Conservation (phyloP, 108 stramenopile genomes). For the Stephanodiscus minutulus region DNA sequence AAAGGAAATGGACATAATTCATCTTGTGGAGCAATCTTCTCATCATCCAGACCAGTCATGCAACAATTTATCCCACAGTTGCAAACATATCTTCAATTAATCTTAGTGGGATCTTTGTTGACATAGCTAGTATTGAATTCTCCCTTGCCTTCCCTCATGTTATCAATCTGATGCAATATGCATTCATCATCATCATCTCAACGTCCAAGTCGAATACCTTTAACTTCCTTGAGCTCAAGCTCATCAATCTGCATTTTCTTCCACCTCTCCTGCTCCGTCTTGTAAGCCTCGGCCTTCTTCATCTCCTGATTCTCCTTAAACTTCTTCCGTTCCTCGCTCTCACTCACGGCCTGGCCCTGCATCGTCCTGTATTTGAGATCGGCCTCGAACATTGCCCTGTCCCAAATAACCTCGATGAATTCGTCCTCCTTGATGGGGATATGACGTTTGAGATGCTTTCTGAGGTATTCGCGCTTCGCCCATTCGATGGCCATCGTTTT, state of each 20-base stretch:
- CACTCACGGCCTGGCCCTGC: conserved; percentile 35
- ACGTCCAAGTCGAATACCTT: not conserved
- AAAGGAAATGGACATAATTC: too few relatives aligned
- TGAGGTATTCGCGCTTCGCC: conserved; percentile 79
- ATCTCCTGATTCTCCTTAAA: conserved; percentile 55
- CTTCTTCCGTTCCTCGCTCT: conserved; percentile 46
- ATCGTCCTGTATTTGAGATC: conserved; percentile 65
- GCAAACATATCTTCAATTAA: too few relatives aligned
- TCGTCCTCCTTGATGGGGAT: conserved; percentile 59
- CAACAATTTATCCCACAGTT: too few relatives aligned
- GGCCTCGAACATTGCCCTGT: conserved; percentile 77
- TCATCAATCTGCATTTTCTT: conserved; percentile 35
- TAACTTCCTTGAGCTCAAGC: conserved; percentile 14
- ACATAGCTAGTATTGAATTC: not conserved
- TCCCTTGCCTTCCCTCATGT: not conserved
- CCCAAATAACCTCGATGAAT: conserved; percentile 76
- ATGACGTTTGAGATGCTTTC: conserved; percentile 54
- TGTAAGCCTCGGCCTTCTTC: conserved; percentile 46
- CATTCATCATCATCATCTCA: not conserved
- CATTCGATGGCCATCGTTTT: conserved; percentile 73
- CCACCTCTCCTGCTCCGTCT: conserved; percentile 41
- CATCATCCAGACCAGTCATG: too few relatives aligned
- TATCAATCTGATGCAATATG: not conserved
- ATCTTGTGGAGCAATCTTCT: too few relatives aligned
- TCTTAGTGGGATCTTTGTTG: too few relatives aligned